phyloP scores from a whole-genome alignment of 441 rosid species.

The Pelargonium citronellum region DNA sequence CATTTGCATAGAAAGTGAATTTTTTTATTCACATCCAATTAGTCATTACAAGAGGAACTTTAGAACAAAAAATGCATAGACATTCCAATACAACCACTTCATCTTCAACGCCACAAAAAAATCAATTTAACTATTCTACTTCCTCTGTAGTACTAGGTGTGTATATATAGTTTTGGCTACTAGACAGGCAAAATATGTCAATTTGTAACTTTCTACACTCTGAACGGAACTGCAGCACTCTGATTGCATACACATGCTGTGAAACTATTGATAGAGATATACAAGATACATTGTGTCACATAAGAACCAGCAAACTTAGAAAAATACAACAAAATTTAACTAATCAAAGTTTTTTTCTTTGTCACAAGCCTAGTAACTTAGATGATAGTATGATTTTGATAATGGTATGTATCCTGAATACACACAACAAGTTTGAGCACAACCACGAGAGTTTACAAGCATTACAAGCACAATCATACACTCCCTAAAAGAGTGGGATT shows the following conservation, averaged over 20 bases:
- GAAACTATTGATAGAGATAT: neutral
- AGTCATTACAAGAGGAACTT: neutral
- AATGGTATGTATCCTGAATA: neutral
- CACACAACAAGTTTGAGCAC: neutral
- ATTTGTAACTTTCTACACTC: neutral
- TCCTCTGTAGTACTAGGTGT: no score
- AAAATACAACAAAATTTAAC: neutral
- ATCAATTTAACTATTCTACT: no score
- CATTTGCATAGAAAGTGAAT: neutral
- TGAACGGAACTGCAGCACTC: neutral
- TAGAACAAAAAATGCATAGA: neutral
- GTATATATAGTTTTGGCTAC: no score
- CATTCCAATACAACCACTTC: neutral
- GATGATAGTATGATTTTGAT: neutral
- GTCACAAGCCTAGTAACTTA: neutral
- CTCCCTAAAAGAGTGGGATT: no score
- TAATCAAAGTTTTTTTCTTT: neutral
- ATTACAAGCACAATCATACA: neutral
- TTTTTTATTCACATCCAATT: neutral
- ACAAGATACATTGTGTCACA: neutral
- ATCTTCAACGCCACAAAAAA: neutral
- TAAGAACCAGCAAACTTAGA: neutral
- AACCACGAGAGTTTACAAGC: neutral
- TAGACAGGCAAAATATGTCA: no score
- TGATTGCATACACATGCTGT: neutral